Percentiles rank a stretch among this genome's conserved stretches.
These are phyloP conservation scores for Astrocystis sublimbata DNA, from an alignment of 495 filamentous ascomycete genomes.

Conservation along the genomic window DNA sequence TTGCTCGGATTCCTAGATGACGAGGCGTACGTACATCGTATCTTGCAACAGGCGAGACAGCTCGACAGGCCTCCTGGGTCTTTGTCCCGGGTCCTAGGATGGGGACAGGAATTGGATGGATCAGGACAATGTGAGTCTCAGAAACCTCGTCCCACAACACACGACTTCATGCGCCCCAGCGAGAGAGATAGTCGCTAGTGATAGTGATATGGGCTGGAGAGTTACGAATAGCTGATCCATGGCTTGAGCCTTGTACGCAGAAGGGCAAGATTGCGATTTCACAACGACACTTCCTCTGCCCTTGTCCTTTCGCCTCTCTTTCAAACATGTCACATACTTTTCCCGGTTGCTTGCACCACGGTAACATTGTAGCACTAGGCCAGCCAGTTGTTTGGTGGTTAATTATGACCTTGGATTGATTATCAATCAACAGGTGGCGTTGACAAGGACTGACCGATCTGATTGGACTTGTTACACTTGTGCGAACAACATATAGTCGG, in stretches of 20 bases:
- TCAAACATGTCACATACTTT: background rate
- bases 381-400: background rate
- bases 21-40: too few species aligned
- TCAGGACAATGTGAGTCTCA: background rate
- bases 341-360: background rate
- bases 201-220: background rate
- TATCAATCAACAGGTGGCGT: too few species aligned
- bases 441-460: background rate
- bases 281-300: background rate
- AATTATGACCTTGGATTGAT: too few species aligned
- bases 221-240: background rate
- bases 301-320: too few species aligned
- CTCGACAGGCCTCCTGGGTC: background rate
- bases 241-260: background rate
- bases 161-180: constrained; percentile 1
- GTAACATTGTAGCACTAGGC: background rate
- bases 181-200: too few species aligned
- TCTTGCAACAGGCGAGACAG: constrained; percentile 12
- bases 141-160: background rate
- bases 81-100: background rate
- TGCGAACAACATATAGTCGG: background rate
- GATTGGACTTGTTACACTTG: background rate
- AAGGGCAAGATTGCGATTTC: background rate
- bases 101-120: background rate
- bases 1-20: background rate